Evolutionary conservation across 495 filamentous ascomycete genomes (phyloP), one percentile per base, ranked within the genome.

Genomic region (Neurospora tetraspora): DNA sequence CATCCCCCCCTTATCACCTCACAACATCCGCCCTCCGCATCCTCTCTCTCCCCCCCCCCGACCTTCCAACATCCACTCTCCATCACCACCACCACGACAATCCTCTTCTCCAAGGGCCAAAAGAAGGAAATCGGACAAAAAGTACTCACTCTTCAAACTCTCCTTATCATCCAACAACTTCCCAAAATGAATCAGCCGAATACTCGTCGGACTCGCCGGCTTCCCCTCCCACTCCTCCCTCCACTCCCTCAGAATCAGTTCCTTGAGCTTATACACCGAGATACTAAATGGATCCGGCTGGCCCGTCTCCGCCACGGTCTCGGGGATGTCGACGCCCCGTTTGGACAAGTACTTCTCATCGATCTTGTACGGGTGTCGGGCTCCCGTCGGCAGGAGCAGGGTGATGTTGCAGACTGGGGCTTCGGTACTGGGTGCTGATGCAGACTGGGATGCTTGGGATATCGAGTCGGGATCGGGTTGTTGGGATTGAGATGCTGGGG

Each of bases 211-310:
- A 75, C 90, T 93, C 38, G 92, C 88, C 1, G 94, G 94, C 75
- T 91, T 89, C 20, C 89, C 83, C 78, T 97, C 94, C 94, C 94
- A 97, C 78, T 97, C 94, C 75, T 90, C 89, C 75, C 92, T 86
- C 94, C 94, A 97, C 76, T 96, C 94, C 76, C 92, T 83, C 86
- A 94, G 88, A 74, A 97, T 96, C 80, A 97, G 82, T 78, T 97
- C 94, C 81, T 97, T 97, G 70, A 97, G 79, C 9, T 92, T 95
- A 78, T 97, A 97, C 16, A 96, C 89, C 76, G 91, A 96, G 81
- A 97, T 93, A 77, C 90, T 90, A 77, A 92, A 93, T 2, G 94
- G 94, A 78, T 97, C 93, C 77, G 90, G 85, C 39, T 75, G 82
- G 40, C 86, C 86, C 34, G 79, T 77, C 71, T 84, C 84, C 18